Percentiles rank a stretch among this genome's conserved stretches.
Conservation (phyloP, 306 rosid species). For the Acmispon strigosus region DNA sequence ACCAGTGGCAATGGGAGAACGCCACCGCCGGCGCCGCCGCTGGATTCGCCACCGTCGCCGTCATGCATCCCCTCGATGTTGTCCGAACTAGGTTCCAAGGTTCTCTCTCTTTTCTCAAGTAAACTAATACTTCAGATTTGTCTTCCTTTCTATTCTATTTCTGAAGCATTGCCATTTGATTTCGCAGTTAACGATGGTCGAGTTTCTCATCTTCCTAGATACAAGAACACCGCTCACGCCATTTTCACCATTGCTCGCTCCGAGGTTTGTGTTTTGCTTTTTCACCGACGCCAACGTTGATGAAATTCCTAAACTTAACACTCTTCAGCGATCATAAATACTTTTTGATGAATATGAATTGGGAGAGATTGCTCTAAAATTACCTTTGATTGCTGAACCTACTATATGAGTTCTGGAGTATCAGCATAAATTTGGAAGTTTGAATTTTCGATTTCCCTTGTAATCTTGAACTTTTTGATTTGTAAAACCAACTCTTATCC, state of each 20-base stretch:
- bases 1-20: conserved; percentile 78
- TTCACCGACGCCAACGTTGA: no score
- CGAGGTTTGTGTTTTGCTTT: conserved; percentile 56
- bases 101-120: neutral
- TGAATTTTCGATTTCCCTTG: no score
- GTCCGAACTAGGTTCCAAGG: conserved; percentile 97
- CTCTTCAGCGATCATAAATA: neutral
- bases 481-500: no score
- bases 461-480: no score
- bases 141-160: neutral
- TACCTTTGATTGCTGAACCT: neutral
- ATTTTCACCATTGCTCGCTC: conserved; percentile 71
- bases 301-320: no score
- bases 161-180: neutral
- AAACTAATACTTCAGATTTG: neutral
- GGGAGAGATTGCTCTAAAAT: neutral
- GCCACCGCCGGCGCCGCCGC: conserved; percentile 83
- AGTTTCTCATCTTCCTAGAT: conserved; percentile 54
- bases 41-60: conserved; percentile 79
- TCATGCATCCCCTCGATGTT: conserved; percentile 88
- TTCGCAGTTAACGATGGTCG: conserved; percentile 82
- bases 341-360: no score
- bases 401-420: no score
- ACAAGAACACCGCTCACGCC: conserved; percentile 82
- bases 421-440: no score